phyloP scores from a whole-genome alignment of 108 stramenopile species.

The Skeletonema potamos region DNA sequence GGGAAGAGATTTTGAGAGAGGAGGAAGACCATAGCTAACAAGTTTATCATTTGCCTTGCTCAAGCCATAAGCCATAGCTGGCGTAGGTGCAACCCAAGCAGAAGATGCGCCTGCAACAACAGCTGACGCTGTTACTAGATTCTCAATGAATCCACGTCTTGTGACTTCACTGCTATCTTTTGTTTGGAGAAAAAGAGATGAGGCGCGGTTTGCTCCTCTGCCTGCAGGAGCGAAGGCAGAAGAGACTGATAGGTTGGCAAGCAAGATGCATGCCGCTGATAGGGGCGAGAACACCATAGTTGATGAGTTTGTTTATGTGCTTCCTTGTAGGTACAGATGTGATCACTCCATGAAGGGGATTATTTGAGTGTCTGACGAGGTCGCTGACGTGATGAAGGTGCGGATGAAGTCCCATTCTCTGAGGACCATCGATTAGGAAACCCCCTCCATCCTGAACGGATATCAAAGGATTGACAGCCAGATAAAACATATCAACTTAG shows the following conservation, averaged over 20 bases:
- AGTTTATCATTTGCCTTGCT: slow-evolving; percentile 79
- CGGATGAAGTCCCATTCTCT: no score
- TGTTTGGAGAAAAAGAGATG: slow-evolving; percentile 13
- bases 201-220: not conserved
- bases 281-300: slow-evolving; percentile 16
- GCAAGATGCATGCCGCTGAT: slow-evolving; percentile 19
- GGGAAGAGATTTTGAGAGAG: slow-evolving; percentile 49
- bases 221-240: slow-evolving; percentile 23
- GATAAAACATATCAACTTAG: no score
- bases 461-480: no score
- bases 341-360: no score
- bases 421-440: not conserved
- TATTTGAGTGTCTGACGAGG: no score
- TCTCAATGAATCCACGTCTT: slow-evolving; percentile 70
- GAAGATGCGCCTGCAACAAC: slow-evolving; percentile 47
- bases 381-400: not conserved
- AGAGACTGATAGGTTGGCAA: slow-evolving; percentile 15
- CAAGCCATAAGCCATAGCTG: slow-evolving; percentile 70
- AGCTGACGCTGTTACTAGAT: slow-evolving; percentile 48
- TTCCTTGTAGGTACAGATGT: not conserved
- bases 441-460: no score
- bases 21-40: slow-evolving; percentile 77
- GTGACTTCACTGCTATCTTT: slow-evolving; percentile 16
- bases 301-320: not conserved
- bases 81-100: slow-evolving; percentile 49